Conservation (phyloP, 805 yeast species). For the Saccharomycopsis guyanensis region DNA sequence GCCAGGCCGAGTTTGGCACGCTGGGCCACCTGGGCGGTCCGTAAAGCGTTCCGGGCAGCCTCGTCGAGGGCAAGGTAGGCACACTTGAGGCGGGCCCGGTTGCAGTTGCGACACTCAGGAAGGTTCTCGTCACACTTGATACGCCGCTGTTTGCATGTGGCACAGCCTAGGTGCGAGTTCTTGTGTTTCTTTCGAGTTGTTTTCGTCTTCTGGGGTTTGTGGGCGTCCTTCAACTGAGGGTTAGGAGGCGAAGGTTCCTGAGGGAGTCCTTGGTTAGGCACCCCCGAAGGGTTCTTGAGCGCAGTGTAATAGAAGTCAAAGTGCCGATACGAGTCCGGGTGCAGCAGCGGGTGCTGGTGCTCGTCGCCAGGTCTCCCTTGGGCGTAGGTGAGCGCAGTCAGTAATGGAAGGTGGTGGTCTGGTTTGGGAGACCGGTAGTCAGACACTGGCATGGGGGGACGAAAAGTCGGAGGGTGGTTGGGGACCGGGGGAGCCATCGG, state of each 20-base stretch:
- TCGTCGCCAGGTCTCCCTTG: no score
- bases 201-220: conserved; percentile 5
- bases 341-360: conserved; percentile 16
- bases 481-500: no score
- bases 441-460: no score
- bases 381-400: no score
- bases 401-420: no score
- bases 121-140: conserved; percentile 59
- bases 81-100: conserved; percentile 38
- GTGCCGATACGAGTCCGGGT: conserved; percentile 13
- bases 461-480: no score
- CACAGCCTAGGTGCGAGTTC: conserved; percentile 71
- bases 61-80: conserved; percentile 42
- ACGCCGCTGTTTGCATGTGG: conserved; percentile 53
- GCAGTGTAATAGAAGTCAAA: conserved; percentile 28
- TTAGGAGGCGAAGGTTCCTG: conserved; percentile 23
- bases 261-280: no score
- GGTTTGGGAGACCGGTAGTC: no score
- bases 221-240: conserved; percentile 22
- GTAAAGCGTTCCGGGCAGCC: conserved; percentile 40
- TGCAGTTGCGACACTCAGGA: conserved; percentile 53
- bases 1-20: conserved; percentile 26
- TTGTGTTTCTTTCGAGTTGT: conserved; percentile 49
- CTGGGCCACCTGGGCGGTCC: conserved; percentile 40
- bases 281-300: conserved; percentile 32